Conservation (phyloP, 208 protist genomes). For the Acanthamoeba culbertsoni region DNA sequence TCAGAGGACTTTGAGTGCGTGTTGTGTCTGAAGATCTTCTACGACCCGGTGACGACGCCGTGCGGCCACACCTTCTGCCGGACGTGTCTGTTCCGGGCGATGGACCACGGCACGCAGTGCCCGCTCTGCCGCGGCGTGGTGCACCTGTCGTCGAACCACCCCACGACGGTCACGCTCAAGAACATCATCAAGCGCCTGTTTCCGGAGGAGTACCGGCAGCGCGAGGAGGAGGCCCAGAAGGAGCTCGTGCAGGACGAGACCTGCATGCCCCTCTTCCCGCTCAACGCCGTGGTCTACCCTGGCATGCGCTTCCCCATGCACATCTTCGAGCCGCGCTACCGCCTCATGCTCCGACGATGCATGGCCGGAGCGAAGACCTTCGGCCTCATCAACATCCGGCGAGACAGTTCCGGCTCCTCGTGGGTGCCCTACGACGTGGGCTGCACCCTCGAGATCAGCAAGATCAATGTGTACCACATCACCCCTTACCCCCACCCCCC, state of each 20-base stretch:
- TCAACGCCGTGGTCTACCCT: conserved; percentile 15
- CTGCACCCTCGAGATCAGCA: neutral
- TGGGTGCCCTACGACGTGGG: neutral
- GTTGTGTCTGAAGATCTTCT: conserved; percentile 49
- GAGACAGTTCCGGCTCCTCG: neutral
- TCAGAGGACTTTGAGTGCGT: conserved; percentile 33
- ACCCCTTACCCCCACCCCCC: neutral
- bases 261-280: conserved; percentile 43
- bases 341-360: conserved; percentile 45
- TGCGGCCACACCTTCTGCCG: conserved; percentile 57
- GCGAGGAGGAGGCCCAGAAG: neutral
- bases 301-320: conserved; percentile 30
- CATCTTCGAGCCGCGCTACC: conserved; percentile 56
- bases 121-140: conserved; percentile 14
- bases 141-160: neutral
- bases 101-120: conserved; percentile 42
- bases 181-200: neutral
- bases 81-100: neutral
- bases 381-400: neutral
- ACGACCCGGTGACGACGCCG: conserved; percentile 13
- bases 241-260: conserved; percentile 24
- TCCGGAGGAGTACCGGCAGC: neutral
- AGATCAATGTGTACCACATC: neutral
- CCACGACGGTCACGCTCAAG: neutral
- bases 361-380: neutral